Conservation (phyloP, 805 yeast genomes). For the Hanseniaspora guilliermondii region DNA sequence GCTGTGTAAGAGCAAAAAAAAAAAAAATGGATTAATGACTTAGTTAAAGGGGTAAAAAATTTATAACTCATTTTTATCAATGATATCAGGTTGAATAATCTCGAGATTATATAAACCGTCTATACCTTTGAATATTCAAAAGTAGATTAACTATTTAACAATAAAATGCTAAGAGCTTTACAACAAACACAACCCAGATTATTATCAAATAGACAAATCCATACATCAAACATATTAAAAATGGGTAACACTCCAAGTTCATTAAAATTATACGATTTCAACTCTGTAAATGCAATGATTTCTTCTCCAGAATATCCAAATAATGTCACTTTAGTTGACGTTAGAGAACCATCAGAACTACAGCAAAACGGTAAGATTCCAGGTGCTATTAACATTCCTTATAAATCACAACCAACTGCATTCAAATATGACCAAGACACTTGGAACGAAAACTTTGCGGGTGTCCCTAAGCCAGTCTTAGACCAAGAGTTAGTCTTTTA, state of each 20-base stretch:
- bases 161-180: background rate
- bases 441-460: slow-evolving; percentile 65
- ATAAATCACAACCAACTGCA: slow-evolving; percentile 86
- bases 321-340: slow-evolving; percentile 58
- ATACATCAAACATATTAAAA: slow-evolving; percentile 14
- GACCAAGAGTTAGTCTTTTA: slow-evolving; percentile 73
- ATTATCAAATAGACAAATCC: background rate
- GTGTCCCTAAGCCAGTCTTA: slow-evolving; percentile 58
- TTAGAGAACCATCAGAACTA: slow-evolving; percentile 79
- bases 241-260: slow-evolving; percentile 29
- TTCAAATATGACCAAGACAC: slow-evolving; percentile 66
- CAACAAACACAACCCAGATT: background rate
- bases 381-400: slow-evolving; percentile 74
- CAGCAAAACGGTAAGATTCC: slow-evolving; percentile 62
- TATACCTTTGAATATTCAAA: too few species aligned
- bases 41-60: background rate
- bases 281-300: slow-evolving; percentile 38
- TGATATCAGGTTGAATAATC: too few species aligned
- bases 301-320: slow-evolving; percentile 33
- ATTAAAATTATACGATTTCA: slow-evolving; percentile 33
- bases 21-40: too few species aligned
- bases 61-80: too few species aligned
- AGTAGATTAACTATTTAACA: too few species aligned
- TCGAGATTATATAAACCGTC: background rate
- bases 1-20: too few species aligned